Base-by-base conservation (phyloP, 352 stramenopile genomes). In the Globisporangium cystogenes region DNA sequence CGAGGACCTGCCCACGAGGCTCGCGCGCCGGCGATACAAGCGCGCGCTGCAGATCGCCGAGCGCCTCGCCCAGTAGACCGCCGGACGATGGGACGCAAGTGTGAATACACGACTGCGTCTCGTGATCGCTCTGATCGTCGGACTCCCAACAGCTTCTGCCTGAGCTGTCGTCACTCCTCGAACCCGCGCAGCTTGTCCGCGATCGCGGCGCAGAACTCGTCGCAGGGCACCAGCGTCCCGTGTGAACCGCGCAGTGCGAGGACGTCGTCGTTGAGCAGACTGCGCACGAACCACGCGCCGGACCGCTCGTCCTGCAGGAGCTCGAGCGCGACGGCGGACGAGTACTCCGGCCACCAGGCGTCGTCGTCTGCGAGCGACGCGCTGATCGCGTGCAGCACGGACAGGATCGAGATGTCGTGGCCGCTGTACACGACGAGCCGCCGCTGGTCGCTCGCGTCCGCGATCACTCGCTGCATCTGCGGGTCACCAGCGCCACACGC, bases 341-440 rank as follows among this genome's bases (percentile, higher is more conserved):
- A 77, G 56, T 94, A 94, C 11, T 78, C 65, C 1, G 83, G 83
- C 83, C 83, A 94, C 66, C 70, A 90, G 14, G 44, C 54, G 15
- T 71, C 62, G 37, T 81, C 53, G n/a, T 80, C 58, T 18, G 68
- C 61, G 26, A 87, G 51, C 24, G 70, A 46, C 11, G 68, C 72
- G 47, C 75, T 55, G 20, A 90, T 67, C 1, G 74, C 76, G 52
- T 86, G 76, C n/a, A 94, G 64, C n/a, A 90, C 59, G 1, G 81
- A 80, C 20, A 94, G 64, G 45, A 94, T 60, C 20, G 81, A 90
- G 20, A 92, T 67, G 53, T 94, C 83, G 55, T 94, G 83, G 31
- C 83, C 83, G 48, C 81, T 92, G 70, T 92, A 94, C 23, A 91
- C 62, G 37, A 89, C 57, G 27, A 93, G 60, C 43, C 68, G 75